Evolutionary conservation across 1,139 yeast genomes (phyloP), one percentile per base, ranked within the genome.

Genomic region (Magnusiomyces sp.): DNA sequence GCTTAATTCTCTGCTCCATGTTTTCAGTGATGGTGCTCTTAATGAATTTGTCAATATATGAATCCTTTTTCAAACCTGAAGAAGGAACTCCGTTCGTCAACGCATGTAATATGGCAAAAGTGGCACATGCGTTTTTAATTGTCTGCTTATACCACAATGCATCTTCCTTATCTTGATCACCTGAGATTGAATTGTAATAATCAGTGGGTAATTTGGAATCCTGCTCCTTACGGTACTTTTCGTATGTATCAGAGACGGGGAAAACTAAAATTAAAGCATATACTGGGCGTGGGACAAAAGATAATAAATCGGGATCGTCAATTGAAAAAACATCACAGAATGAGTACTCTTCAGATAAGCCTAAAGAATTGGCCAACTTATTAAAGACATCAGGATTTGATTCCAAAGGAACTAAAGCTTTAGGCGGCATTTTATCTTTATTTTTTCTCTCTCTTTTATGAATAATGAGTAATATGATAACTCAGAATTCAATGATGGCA

Each of bases 71-170:
- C 40, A 69, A 61, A 61, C 62, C 52, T n/a, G n/a, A n/a, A n/a
- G n/a, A n/a, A 64, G 75, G 55, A 65, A 72, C 53, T 66, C 84
- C 69, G 62, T 92, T 92, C 31, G 81, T 68, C 39, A 88, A 67
- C 0, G 86, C 73, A 61, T 92, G 97, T 32, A 92, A 68, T 46
- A 92, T 68, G 0, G 95, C 98, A 67, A 85, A 88, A 45, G 94
- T 76, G 4, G 98, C 98, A 69, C 98, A 92, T 0, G 95, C 95
- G 64, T 92, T 92, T 54, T 80, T 79, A 38, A 92, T 80, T 1
- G 92, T 81, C 61, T 92, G 98, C 55, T 79, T 80, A 60, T 80
- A 81, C 97, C 97, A 90, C 11, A 63, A 36, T 5, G 61, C 62
- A 11, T 59, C 58, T 44, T 61, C 59, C 9, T 66, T 62, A 27